Evolutionary conservation across 2,329 filamentous ascomycete genomes (phyloP).

Genomic region (Sclerotinia trifoliorum): DNA sequence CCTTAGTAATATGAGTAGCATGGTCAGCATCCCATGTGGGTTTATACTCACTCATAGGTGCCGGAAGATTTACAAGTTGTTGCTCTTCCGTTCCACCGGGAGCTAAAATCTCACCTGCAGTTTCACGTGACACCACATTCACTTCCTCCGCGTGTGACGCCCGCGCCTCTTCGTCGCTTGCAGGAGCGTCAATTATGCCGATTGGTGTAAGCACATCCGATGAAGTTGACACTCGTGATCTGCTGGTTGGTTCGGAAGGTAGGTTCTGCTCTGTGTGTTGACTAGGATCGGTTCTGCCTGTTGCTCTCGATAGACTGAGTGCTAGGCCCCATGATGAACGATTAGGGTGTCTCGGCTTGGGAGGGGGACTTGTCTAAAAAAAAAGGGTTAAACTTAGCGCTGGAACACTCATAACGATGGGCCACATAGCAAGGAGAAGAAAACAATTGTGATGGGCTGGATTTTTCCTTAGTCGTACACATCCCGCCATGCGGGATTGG

Average conservation of each 20-base stretch:
- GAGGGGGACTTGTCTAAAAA: slow-evolving; percentile 41
- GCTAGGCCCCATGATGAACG: slow-evolving; percentile 48
- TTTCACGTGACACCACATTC: slow-evolving; percentile 20
- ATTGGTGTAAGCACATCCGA: slow-evolving; percentile 13
- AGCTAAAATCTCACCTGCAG: slow-evolving; percentile 26
- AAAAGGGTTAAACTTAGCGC: slow-evolving; percentile 38
- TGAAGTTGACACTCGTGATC: background rate
- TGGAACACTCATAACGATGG: slow-evolving; percentile 34
- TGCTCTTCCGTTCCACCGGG: slow-evolving; percentile 23
- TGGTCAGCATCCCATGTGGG: slow-evolving; percentile 42
- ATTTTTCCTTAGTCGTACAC: slow-evolving; percentile 40
- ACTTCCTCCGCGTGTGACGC: background rate
- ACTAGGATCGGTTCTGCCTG: slow-evolving; percentile 1
- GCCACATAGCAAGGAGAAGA: slow-evolving; percentile 34
- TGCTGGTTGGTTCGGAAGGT: slow-evolving; percentile 15
- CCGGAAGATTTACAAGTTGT: slow-evolving; percentile 25
- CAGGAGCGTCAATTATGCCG: background rate
- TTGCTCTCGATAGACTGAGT: slow-evolving; percentile 17
- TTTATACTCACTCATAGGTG: slow-evolving; percentile 42
- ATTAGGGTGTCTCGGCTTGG: slow-evolving; percentile 42
- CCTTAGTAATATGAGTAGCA: slow-evolving; percentile 43
- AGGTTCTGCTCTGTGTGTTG: slow-evolving; percentile 1
- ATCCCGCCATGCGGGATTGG: slow-evolving; percentile 38
- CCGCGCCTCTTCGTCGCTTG: background rate
- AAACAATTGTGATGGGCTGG: slow-evolving; percentile 34